A percentile compares a stretch with the other conserved stretches of the same genome.
Evolutionary conservation across 148 eudicot genomes (phyloP).

Genomic region (Polygonum aviculare): DNA sequence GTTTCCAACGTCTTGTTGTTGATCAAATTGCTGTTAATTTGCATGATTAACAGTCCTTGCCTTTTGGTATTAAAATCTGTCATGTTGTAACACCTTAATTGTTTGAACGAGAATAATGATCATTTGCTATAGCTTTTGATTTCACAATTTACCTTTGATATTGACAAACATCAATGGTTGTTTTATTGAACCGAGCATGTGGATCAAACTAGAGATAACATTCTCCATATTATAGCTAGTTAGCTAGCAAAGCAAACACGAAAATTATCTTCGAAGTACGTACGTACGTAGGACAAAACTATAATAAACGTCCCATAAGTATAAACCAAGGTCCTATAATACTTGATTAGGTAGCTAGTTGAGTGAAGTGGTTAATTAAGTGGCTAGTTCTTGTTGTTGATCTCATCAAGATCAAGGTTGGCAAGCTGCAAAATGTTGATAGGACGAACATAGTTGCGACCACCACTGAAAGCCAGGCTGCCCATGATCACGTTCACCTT

Average conservation of each 20-base stretch:
- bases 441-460: conserved; percentile 45
- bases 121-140: too few species aligned
- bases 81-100: neutral
- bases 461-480: conserved; percentile 62
- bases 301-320: neutral
- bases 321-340: neutral
- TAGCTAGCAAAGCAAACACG: neutral
- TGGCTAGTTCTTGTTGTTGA: neutral
- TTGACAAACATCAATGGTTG: too few species aligned
- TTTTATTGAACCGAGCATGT: too few species aligned
- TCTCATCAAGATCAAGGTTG: conserved; percentile 22
- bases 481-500: conserved; percentile 71
- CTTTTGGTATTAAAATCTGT: neutral
- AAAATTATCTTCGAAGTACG: neutral
- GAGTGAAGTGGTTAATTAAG: neutral
- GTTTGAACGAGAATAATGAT: neutral
- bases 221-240: neutral
- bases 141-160: too few species aligned
- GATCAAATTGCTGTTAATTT: neutral
- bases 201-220: too few species aligned
- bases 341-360: neutral
- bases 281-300: neutral
- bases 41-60: neutral
- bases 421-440: conserved; percentile 83
- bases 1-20: neutral